A percentile compares a stretch with the other conserved stretches of the same genome.
phyloP scores from a whole-genome alignment of 805 yeast species.

The Wickerhamiella brachini region DNA sequence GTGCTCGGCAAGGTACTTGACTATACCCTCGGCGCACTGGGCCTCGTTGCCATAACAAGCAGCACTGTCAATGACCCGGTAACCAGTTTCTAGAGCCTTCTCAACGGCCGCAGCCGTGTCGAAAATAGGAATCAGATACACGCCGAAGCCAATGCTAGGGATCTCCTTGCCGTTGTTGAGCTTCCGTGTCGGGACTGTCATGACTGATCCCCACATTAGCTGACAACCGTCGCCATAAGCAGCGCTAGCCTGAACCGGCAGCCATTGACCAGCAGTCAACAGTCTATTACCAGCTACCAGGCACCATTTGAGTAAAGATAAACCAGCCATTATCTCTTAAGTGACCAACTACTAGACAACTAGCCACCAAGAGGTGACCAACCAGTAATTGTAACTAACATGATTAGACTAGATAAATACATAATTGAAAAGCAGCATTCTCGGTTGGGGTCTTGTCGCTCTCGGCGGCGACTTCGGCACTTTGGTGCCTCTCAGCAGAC shows the following conservation, averaged over 20 bases:
- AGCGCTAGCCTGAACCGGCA: not conserved
- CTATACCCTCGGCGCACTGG: slow-evolving; percentile 30
- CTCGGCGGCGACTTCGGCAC: too few species aligned
- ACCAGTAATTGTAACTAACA: too few species aligned
- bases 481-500: too few species aligned
- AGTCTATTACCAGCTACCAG: too few species aligned
- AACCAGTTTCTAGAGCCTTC: slow-evolving; percentile 49
- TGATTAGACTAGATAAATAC: too few species aligned
- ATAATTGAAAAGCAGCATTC: too few species aligned
- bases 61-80: slow-evolving; percentile 64
- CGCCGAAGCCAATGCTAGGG: slow-evolving; percentile 19
- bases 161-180: slow-evolving; percentile 2
- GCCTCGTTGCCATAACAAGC: slow-evolving; percentile 47
- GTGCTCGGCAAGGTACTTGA: slow-evolving; percentile 8
- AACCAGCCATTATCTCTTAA: too few species aligned
- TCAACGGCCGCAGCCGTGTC: slow-evolving; percentile 29
- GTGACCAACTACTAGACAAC: too few species aligned
- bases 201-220: not conserved
- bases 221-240: not conserved
- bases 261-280: too few species aligned
- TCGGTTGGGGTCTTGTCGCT: too few species aligned
- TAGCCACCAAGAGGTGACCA: too few species aligned
- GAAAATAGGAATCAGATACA: slow-evolving; percentile 13
- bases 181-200: not conserved
- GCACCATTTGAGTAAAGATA: too few species aligned